Conservation (phyloP, 1,284 basidiomycete species). For the Lignosus rhinocerotis region DNA sequence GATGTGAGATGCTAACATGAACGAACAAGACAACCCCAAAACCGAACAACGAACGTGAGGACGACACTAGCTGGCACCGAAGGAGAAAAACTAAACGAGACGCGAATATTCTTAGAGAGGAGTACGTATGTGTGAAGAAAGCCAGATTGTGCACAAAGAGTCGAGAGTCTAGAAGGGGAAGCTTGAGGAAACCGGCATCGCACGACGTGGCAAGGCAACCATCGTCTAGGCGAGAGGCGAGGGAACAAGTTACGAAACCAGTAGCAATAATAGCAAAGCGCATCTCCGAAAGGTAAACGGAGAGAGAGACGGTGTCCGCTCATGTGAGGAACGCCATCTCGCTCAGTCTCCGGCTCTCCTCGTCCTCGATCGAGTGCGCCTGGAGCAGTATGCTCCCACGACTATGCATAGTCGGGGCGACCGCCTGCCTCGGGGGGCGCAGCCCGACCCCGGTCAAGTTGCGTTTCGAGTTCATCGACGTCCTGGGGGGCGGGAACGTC, state of each 20-base stretch:
- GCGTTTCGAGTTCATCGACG: background rate
- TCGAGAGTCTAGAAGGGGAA: too few species aligned
- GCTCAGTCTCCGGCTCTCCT: conserved; percentile 63
- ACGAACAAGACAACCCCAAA: background rate
- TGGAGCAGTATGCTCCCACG: conserved; percentile 53
- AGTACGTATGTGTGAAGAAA: too few species aligned
- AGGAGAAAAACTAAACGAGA: too few species aligned
- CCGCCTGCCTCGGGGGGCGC: conserved; percentile 38
- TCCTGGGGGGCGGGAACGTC: conserved; percentile 4
- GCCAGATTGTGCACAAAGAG: too few species aligned
- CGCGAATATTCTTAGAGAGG: too few species aligned
- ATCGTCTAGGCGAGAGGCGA: background rate
- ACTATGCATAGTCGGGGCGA: conserved; percentile 59
- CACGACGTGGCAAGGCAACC: background rate
- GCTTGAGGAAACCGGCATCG: too few species aligned
- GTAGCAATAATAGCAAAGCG: too few species aligned
- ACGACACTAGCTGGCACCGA: too few species aligned
- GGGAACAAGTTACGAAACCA: background rate
- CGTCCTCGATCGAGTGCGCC: conserved; percentile 57
- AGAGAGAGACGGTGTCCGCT: conserved; percentile 11
- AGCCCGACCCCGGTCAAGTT: conserved; percentile 18
- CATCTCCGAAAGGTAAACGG: background rate
- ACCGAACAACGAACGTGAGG: too few species aligned
- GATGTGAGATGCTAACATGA: background rate
- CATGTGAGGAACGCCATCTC: conserved; percentile 64